Evolutionary conservation across 2,329 filamentous ascomycete genomes (phyloP).

Genomic region (Botryotinia globosa): DNA sequence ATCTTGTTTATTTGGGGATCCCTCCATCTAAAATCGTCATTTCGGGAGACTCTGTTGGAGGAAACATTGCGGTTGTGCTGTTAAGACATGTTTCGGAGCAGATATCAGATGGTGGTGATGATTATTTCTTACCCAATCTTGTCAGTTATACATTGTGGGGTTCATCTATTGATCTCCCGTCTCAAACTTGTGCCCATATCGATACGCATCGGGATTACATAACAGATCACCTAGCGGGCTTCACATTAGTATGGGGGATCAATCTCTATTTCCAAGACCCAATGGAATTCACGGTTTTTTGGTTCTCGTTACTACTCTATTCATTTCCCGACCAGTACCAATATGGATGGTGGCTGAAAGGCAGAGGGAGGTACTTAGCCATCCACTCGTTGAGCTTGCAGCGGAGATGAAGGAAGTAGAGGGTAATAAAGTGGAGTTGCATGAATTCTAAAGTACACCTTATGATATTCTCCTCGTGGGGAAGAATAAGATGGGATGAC

Average conservation of each 20-base stretch:
- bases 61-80: conserved; percentile 45
- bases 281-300: conserved; percentile 38
- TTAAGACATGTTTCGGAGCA: conserved; percentile 45
- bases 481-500: conserved; percentile 42
- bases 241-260: conserved; percentile 44
- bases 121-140: conserved; percentile 29
- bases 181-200: conserved; percentile 35
- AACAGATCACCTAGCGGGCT: conserved; percentile 44
- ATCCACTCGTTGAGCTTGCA: conserved; percentile 41
- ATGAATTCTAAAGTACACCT: conserved; percentile 42
- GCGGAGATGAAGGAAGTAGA: conserved; percentile 39
- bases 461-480: conserved; percentile 49
- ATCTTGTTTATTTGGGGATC: conserved; percentile 43
- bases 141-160: conserved; percentile 43
- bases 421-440: conserved; percentile 43
- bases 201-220: conserved; percentile 25
- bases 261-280: conserved; percentile 36
- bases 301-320: conserved; percentile 40
- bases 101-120: conserved; percentile 25
- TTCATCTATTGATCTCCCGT: conserved; percentile 42
- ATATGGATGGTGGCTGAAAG: conserved; percentile 43
- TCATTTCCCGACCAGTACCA: conserved; percentile 41
- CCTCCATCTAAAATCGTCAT: conserved; percentile 43
- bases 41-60: conserved; percentile 50
- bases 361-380: conserved; percentile 42